Evolutionary conservation across 1,284 basidiomycete genomes (phyloP).

Genomic region (Sphaerobolus stellatus): DNA sequence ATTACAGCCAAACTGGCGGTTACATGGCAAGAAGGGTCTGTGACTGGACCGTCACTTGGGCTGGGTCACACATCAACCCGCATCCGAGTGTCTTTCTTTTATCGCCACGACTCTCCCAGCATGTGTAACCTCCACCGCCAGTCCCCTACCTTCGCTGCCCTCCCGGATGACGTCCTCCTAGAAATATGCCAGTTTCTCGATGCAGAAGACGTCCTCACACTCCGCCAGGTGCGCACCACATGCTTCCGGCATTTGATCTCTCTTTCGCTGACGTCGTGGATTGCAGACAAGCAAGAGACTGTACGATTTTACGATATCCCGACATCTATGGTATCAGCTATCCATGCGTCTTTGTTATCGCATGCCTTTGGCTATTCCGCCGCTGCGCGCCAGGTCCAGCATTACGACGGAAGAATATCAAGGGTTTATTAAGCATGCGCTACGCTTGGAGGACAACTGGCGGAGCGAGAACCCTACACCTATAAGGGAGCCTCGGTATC

Average conservation of each 20-base stretch:
- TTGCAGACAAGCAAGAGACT: slow-evolving; percentile 17
- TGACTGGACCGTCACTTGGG: too few species aligned
- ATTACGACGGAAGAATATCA: slow-evolving; percentile 8
- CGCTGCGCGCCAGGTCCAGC: slow-evolving; percentile 4
- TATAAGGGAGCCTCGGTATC: slow-evolving; percentile 6
- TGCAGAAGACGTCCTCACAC: slow-evolving; percentile 6
- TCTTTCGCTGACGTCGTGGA: too few species aligned
- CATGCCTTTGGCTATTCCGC: slow-evolving; percentile 11
- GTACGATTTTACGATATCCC: slow-evolving; percentile 1
- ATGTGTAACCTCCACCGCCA: too few species aligned
- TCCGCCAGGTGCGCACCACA: background rate
- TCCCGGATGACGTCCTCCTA: slow-evolving; percentile 10
- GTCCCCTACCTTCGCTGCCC: background rate
- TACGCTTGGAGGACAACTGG: slow-evolving; percentile 12
- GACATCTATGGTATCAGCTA: slow-evolving; percentile 10
- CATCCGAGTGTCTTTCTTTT: background rate
- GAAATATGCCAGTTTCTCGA: slow-evolving; percentile 9
- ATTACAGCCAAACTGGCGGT: too few species aligned
- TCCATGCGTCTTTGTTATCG: slow-evolving; percentile 7
- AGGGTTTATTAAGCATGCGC: background rate
- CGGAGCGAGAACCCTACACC: slow-evolving; percentile 6
- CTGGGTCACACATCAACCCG: too few species aligned
- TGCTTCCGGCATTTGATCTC: too few species aligned
- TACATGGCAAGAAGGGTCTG: too few species aligned
- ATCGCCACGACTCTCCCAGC: background rate